Percentiles rank a stretch among this genome's conserved stretches.
These are phyloP conservation scores for Alopecurus myosuroides DNA, from an alignment of 176 grass and related monocot species.

Conservation along the genomic window DNA sequence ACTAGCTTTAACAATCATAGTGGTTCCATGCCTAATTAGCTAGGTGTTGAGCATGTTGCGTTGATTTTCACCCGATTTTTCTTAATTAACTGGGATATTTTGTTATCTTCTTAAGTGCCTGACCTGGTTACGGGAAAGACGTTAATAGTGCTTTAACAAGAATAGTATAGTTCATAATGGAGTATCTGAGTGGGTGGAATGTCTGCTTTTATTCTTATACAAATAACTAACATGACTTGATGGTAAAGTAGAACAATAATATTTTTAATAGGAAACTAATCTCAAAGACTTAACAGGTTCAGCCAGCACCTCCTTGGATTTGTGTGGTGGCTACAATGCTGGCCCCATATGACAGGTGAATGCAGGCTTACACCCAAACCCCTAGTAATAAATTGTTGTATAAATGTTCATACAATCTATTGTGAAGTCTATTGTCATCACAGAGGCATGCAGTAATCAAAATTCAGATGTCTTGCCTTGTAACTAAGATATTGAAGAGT, in stretches of 20 bases:
- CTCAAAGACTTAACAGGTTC: background rate
- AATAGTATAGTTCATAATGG: background rate
- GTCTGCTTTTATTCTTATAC: background rate
- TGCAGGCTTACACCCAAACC: background rate
- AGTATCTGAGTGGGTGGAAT: background rate
- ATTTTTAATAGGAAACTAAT: background rate
- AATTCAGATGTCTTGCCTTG: background rate
- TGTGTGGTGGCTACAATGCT: background rate
- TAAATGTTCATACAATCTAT: background rate
- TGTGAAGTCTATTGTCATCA: background rate
- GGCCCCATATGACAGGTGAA: background rate
- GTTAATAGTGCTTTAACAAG: background rate
- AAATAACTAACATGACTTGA: background rate
- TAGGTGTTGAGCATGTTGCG: background rate
- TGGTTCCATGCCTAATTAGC: background rate
- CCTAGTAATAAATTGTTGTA: background rate
- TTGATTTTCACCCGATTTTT: background rate
- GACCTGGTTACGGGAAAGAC: background rate
- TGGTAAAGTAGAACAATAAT: background rate
- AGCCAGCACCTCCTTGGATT: background rate
- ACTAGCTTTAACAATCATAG: background rate
- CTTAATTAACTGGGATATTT: background rate
- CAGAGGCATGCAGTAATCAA: background rate
- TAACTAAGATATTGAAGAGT: slow-evolving; percentile 6
- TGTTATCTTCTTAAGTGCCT: background rate